Evolutionary conservation across 106 monocot genomes (phyloP).

Genomic region (Gastrodia elata): DNA sequence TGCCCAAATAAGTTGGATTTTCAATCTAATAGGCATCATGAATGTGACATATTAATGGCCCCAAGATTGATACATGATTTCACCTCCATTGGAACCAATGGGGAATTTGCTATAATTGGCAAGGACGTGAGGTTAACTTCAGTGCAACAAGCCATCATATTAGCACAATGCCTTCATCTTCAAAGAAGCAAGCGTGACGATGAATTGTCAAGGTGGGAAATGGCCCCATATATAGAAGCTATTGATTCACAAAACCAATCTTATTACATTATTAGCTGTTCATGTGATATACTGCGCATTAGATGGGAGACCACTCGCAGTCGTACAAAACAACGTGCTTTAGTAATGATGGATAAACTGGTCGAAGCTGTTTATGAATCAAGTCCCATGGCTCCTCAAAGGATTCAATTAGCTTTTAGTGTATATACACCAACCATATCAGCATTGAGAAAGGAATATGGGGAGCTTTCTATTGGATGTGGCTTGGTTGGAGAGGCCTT

Average conservation of each 20-base stretch:
- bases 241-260: conserved; percentile 71
- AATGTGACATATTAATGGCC: conserved; percentile 61
- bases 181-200: conserved; percentile 70
- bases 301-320: conserved; percentile 87
- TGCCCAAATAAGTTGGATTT: conserved; percentile 14
- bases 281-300: conserved; percentile 69
- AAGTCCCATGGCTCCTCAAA: conserved; percentile 37
- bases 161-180: conserved; percentile 67
- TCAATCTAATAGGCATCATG: conserved; percentile 18
- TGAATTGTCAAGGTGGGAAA: conserved; percentile 92
- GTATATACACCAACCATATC: conserved; percentile 74
- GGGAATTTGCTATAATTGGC: conserved; percentile 6
- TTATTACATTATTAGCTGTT: conserved; percentile 47
- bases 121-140: conserved; percentile 26
- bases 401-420: conserved; percentile 44
- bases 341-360: conserved; percentile 90
- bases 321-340: conserved; percentile 84
- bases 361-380: conserved; percentile 43
- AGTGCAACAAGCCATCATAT: conserved; percentile 74
- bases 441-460: conserved; percentile 81
- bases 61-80: conserved; percentile 61
- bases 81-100: conserved; percentile 14
- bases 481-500: conserved; percentile 84
- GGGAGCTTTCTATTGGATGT: conserved; percentile 60
- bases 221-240: conserved; percentile 91